Evolutionary conservation across 257 asterid species (phyloP), one percentile per base, ranked within the genome.

Genomic region (Salvia miltiorrhiza): DNA sequence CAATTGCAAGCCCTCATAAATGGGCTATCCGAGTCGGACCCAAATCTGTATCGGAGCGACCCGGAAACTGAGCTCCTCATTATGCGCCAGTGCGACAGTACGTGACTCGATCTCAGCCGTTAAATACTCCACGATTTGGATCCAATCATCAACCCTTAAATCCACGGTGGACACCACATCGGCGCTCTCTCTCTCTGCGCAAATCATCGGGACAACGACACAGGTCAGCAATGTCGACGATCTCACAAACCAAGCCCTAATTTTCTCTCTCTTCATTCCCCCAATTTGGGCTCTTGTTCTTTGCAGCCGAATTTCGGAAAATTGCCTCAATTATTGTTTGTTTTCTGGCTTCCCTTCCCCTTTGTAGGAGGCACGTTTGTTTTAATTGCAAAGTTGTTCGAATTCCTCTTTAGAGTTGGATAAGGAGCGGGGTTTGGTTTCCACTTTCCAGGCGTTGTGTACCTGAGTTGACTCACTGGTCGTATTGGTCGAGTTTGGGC

Each of bases 61-160:
- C 61, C 45, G 33, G 13, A 9, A 26, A 13, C 14, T 41, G 7
- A 17, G 14, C 9, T 49, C 45, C 13, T 37, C 16, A 41, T 2
- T 59, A 67, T 45, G 28, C 55, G 75, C 69, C 75, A 71, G 56
- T 30, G 76, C 76, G 76, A 62, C 64, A 56, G 33, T 71, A 63
- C 81, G 81, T 78, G 78, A 30, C 73, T 67, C 65, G 20, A 87
- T 84, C 90, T 68, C 74, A 79, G 88, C 97, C 94, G 87, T 82
- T 33, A 39, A 86, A 47, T 24, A 45, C 78, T 74, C 82, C 80
- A 82, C 85, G 81, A 62, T 56, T 71, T 68, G 26, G 58, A 67
- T 71, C 88, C 72, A 82, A 76, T 86, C 83, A 77, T 67, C 88
- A 76, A 69, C 82, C 77, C 67, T 64, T 75, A 72, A 70, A 79